Evolutionary conservation across 441 rosid species (phyloP).

Genomic region (Bocquillonia castaneifolia): DNA sequence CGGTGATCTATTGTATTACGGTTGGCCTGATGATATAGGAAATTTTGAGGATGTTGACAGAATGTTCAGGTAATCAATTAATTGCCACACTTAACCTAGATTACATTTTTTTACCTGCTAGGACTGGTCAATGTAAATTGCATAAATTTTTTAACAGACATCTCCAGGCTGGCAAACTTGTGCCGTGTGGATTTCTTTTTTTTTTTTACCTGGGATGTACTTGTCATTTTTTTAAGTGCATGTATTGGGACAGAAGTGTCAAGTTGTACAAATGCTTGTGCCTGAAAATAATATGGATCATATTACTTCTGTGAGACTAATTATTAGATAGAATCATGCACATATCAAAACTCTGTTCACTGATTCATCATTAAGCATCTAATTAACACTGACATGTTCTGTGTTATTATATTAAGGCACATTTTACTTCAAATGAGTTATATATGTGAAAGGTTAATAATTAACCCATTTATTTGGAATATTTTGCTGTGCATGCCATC

Average conservation of each 20-base stretch:
- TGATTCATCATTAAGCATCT: background rate
- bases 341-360: too few relatives aligned
- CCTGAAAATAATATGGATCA: background rate
- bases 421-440: background rate
- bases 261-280: too few relatives aligned
- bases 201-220: too few relatives aligned
- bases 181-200: background rate
- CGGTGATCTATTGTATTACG: slow-evolving; percentile 57
- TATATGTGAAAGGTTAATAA: background rate
- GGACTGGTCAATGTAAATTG: background rate
- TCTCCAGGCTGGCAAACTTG: background rate
- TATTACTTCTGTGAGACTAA: background rate
- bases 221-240: too few relatives aligned
- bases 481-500: background rate
- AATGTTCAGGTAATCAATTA: slow-evolving; percentile 64
- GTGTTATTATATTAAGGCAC: background rate
- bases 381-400: background rate
- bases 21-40: slow-evolving; percentile 72
- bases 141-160: background rate
- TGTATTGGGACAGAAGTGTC: too few relatives aligned
- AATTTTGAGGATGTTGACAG: slow-evolving; percentile 88
- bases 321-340: background rate
- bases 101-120: background rate
- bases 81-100: background rate
- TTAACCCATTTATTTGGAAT: background rate